phyloP scores from a whole-genome alignment of 495 filamentous ascomycete genomes.

The Aspergillus nanangensis region DNA sequence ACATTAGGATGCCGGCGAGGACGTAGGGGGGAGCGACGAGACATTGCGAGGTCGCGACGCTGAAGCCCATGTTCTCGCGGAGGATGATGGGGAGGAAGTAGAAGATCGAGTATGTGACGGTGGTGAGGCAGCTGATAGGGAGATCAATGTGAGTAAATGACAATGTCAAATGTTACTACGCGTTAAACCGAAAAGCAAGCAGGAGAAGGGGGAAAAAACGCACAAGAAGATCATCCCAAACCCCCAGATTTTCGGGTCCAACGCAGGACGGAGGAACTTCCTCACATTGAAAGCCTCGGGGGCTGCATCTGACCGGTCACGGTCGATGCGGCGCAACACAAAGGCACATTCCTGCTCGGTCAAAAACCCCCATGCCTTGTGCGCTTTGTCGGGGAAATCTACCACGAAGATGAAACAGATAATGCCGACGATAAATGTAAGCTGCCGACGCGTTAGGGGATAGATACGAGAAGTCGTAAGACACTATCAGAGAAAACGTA shows the following conservation, averaged over 20 bases:
- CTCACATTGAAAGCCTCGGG: slow-evolving; percentile 44
- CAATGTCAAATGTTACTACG: too few relatives aligned
- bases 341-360: slow-evolving; percentile 46
- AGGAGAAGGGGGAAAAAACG: not conserved
- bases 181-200: too few relatives aligned
- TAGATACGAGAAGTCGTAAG: not conserved
- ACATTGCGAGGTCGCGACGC: slow-evolving; percentile 52
- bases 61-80: slow-evolving; percentile 51
- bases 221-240: slow-evolving; percentile 57
- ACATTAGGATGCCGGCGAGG: slow-evolving; percentile 58
- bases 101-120: slow-evolving; percentile 58
- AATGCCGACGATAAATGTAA: not conserved
- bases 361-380: slow-evolving; percentile 51
- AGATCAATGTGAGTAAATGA: not conserved
- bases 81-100: slow-evolving; percentile 69
- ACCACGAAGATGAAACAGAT: slow-evolving; percentile 12
- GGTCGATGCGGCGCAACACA: slow-evolving; percentile 53
- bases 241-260: slow-evolving; percentile 58
- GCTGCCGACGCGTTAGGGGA: not conserved
- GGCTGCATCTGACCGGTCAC: slow-evolving; percentile 53
- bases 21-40: slow-evolving; percentile 61
- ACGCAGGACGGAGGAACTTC: slow-evolving; percentile 43
- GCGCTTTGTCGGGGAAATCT: slow-evolving; percentile 52
- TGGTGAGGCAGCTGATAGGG: slow-evolving; percentile 49
- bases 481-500: too few relatives aligned